Evolutionary conservation across 768 basidiomycete genomes (phyloP).

Genomic region (Dioszegia aurantiaca): DNA sequence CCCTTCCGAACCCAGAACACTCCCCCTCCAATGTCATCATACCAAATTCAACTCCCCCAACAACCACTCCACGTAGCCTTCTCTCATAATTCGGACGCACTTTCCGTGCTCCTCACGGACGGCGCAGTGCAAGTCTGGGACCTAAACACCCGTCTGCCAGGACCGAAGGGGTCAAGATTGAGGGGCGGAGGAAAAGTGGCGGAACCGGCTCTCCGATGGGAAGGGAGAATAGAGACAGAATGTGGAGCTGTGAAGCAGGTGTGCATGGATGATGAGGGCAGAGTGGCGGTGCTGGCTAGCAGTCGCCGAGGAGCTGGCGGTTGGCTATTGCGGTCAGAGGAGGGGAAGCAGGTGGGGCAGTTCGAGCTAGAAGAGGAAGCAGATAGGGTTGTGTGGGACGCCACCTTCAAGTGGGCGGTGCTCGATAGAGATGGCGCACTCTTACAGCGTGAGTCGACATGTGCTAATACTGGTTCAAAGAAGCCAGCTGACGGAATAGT

Average conservation of each 20-base stretch:
- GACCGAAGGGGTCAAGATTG: constrained; percentile 30
- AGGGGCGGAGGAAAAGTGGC: constrained; percentile 50
- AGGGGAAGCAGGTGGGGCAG: constrained; percentile 11
- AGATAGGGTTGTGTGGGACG: constrained; percentile 30
- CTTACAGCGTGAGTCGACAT: constrained; percentile 2
- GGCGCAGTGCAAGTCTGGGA: constrained; percentile 69
- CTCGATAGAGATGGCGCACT: constrained; percentile 2
- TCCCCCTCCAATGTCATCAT: constrained; percentile 95
- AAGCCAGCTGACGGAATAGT: constrained; percentile 15
- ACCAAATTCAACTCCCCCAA: constrained; percentile 53
- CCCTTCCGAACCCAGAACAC: constrained; percentile 91
- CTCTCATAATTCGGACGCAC: constrained; percentile 59
- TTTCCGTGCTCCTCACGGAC: constrained; percentile 69
- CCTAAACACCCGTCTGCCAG: constrained; percentile 61
- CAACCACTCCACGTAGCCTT: constrained; percentile 69
- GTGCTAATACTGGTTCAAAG: background rate
- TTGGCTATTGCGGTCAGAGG: constrained; percentile 2
- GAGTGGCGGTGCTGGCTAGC: constrained; percentile 23
- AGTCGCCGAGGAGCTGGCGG: background rate
- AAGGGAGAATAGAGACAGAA: constrained; percentile 20
- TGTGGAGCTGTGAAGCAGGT: constrained; percentile 30
- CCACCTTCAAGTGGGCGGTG: constrained; percentile 27
- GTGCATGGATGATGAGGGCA: constrained; percentile 26
- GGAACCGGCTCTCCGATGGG: constrained; percentile 37
- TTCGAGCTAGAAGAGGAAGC: constrained; percentile 9